phyloP scores from a whole-genome alignment of 768 basidiomycete species.

The Tricholoma matsutake region DNA sequence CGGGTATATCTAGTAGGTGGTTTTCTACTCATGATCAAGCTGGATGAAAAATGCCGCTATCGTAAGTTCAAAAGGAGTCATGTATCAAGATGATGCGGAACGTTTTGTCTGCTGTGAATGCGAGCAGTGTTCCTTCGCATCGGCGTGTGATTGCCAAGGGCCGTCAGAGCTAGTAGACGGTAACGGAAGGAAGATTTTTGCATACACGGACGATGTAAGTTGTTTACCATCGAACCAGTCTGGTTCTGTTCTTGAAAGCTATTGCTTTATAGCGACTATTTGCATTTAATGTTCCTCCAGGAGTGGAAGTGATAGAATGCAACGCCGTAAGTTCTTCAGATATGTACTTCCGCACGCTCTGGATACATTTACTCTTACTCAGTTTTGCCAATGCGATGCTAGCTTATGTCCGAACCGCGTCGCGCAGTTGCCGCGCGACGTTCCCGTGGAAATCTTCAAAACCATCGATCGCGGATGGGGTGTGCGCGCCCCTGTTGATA shows the following conservation, averaged over 20 bases:
- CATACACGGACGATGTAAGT: constrained; percentile 42
- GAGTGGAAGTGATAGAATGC: constrained; percentile 61
- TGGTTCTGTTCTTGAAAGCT: neutral
- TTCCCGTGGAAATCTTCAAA: constrained; percentile 65
- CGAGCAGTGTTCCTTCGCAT: constrained; percentile 28
- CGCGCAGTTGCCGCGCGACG: constrained; percentile 53
- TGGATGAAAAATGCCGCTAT: neutral
- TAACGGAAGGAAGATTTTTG: constrained; percentile 28
- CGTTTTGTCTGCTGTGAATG: constrained; percentile 47
- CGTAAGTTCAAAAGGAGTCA: constrained; percentile 15
- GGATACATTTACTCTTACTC: neutral
- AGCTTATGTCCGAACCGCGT: constrained; percentile 54
- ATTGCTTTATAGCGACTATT: constrained; percentile 45
- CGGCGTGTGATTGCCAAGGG: constrained; percentile 47
- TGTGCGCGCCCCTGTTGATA: constrained; percentile 40
- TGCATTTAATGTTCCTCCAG: constrained; percentile 38
- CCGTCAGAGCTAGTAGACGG: constrained; percentile 36
- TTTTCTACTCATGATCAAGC: neutral
- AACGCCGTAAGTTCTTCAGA: constrained; percentile 43
- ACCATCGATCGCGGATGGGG: constrained; percentile 64
- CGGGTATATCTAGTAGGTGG: constrained; percentile 46
- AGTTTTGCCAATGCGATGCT: constrained; percentile 45
- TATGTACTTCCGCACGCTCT: neutral
- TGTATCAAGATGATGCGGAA: constrained; percentile 19
- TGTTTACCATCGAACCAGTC: neutral